Percentiles rank a stretch among this genome's conserved stretches.
Evolutionary conservation across 148 eudicot genomes (phyloP).

Genomic region (Diospyros kaki): DNA sequence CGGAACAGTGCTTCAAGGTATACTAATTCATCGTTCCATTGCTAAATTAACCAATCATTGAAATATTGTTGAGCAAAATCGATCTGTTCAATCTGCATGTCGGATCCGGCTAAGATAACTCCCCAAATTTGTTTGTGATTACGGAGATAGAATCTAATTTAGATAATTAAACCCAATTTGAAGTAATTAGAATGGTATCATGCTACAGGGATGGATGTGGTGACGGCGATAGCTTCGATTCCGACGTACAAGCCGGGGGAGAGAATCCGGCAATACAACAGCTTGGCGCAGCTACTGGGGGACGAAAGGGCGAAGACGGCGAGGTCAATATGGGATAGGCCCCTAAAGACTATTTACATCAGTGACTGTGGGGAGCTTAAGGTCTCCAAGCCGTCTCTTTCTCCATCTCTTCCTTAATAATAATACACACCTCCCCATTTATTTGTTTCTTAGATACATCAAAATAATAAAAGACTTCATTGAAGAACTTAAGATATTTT

Average conservation of each 20-base stretch:
- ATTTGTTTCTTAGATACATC: too few species aligned
- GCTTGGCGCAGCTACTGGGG: conserved; percentile 81
- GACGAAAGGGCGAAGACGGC: conserved; percentile 89
- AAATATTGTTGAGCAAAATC: too few species aligned
- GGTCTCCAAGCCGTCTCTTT: conserved; percentile 73
- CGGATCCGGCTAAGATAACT: too few species aligned
- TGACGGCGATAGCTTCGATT: conserved; percentile 63
- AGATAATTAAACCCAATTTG: too few species aligned
- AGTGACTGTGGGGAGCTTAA: conserved; percentile 81
- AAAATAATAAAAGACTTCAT: too few species aligned
- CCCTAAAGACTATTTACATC: conserved; percentile 73
- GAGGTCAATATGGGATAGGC: conserved; percentile 76
- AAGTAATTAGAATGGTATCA: too few species aligned
- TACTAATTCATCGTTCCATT: background rate
- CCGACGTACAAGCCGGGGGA: conserved; percentile 82
- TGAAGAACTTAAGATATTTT: too few species aligned
- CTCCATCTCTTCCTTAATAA: conserved; percentile 71
- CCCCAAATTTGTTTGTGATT: too few species aligned
- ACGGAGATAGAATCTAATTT: too few species aligned
- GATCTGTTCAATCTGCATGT: too few species aligned
- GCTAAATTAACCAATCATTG: too few species aligned
- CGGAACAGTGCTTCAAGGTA: conserved; percentile 93
- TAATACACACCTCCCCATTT: too few species aligned
- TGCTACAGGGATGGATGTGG: conserved; percentile 74
- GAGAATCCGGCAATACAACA: conserved; percentile 69